Conservation (phyloP, 2,329 filamentous ascomycete species). For the Mycosphaerelloides madeirae region DNA sequence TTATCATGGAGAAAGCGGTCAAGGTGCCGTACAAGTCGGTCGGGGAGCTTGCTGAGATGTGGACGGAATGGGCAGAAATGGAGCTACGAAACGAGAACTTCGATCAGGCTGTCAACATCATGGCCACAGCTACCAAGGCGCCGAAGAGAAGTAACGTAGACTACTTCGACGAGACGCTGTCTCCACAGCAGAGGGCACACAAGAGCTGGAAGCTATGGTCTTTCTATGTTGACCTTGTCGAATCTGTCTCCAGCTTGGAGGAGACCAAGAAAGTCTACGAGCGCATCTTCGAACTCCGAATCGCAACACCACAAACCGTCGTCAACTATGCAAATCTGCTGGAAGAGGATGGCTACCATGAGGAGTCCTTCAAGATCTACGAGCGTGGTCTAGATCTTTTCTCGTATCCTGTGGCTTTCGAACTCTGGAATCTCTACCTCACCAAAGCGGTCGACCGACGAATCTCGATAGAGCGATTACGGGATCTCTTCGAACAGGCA, state of each 20-base stretch:
- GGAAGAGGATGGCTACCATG: constrained; percentile 90
- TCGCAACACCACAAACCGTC: constrained; percentile 95
- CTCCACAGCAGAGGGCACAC: constrained; percentile 92
- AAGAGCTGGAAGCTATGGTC: constrained; percentile 99
- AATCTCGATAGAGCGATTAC: constrained; percentile 87
- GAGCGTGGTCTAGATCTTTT: constrained; percentile 97
- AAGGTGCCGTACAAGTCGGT: constrained; percentile 98
- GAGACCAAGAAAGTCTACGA: constrained; percentile 95
- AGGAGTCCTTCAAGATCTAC: constrained; percentile 96
- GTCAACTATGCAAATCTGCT: constrained; percentile 97
- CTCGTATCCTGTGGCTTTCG: constrained; percentile 95
- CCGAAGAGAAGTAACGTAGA: constrained; percentile 97
- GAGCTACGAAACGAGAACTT: constrained; percentile 95
- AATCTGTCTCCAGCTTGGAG: constrained; percentile 84
- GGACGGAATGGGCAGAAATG: constrained; percentile 99
- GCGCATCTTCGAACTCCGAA: constrained; percentile 94
- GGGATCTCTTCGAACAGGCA: constrained; percentile 95
- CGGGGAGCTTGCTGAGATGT: constrained; percentile 94
- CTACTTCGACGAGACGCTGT: constrained; percentile 93
- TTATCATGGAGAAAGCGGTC: constrained; percentile 96
- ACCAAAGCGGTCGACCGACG: constrained; percentile 96
- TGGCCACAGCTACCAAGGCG: constrained; percentile 96
- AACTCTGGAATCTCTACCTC: constrained; percentile 96
- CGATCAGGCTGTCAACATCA: constrained; percentile 87
- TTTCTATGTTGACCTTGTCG: constrained; percentile 96